These are phyloP conservation scores for Mycotypha africana DNA, from an alignment of 371 early-diverging fungal species.

Conservation along the genomic window DNA sequence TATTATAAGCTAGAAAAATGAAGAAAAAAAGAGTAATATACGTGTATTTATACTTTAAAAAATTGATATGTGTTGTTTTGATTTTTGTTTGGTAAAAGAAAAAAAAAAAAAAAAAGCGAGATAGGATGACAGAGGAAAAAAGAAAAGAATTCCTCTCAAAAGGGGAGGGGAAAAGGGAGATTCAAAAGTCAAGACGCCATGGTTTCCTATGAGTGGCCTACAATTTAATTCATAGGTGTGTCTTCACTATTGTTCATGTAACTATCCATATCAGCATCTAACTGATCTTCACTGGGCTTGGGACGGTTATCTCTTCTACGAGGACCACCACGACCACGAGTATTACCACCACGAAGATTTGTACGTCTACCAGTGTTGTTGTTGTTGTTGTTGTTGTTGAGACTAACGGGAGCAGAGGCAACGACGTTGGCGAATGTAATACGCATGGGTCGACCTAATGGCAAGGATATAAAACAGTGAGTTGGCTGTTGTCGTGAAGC, in stretches of 20 bases:
- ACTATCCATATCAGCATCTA: conserved; percentile 50
- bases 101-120: too few species aligned
- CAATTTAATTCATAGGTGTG: conserved; percentile 13
- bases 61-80: too few species aligned
- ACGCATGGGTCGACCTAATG: conserved; percentile 45
- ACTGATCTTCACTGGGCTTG: conserved; percentile 32
- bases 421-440: conserved; percentile 24
- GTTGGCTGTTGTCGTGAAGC: too few species aligned
- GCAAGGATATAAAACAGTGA: background rate
- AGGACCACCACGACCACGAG: conserved; percentile 11
- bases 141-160: too few species aligned
- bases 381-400: conserved; percentile 1
- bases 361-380: conserved; percentile 8
- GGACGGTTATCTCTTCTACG: conserved; percentile 23
- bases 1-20: too few species aligned
- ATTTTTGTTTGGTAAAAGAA: too few species aligned
- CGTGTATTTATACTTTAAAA: too few species aligned
- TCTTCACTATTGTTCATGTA: conserved; percentile 32
- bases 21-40: too few species aligned
- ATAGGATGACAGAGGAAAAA: too few species aligned
- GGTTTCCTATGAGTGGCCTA: too few species aligned
- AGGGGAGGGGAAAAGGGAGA: too few species aligned
- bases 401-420: conserved; percentile 5
- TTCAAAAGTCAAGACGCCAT: too few species aligned
- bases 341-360: conserved; percentile 4